Conservation (phyloP, 371 early-diverging fungal species). For the Mortierella sp. region DNA sequence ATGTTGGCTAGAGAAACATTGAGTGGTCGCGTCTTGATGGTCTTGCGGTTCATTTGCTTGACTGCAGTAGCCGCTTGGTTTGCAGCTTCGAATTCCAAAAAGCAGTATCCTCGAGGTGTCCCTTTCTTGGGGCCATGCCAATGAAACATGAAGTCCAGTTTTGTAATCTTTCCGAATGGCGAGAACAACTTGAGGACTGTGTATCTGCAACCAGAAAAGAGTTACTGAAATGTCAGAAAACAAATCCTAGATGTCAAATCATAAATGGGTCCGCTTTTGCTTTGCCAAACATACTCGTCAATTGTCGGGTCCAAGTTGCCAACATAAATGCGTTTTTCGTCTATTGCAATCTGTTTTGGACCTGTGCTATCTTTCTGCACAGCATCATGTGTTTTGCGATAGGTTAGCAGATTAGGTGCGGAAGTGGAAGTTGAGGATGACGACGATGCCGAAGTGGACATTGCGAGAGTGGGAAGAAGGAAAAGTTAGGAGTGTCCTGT, state of each 20-base stretch:
- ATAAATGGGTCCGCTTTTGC: neutral
- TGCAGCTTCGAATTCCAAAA: conserved; percentile 67
- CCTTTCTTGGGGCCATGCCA: conserved; percentile 71
- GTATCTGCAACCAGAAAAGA: conserved; percentile 56
- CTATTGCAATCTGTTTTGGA: conserved; percentile 12
- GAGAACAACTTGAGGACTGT: conserved; percentile 71
- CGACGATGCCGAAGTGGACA: neutral
- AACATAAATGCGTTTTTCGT: conserved; percentile 67
- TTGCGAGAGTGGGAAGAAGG: too few species aligned
- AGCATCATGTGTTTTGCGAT: conserved; percentile 9
- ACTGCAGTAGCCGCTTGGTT: conserved; percentile 68
- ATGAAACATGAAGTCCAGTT: conserved; percentile 72
- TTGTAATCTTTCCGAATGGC: conserved; percentile 75
- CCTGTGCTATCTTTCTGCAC: neutral
- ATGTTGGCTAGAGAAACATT: conserved; percentile 69
- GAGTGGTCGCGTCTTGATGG: conserved; percentile 62
- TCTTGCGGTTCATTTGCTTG: conserved; percentile 61
- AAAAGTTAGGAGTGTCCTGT: too few species aligned
- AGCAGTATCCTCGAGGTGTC: conserved; percentile 73
- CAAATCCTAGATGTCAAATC: conserved; percentile 2
- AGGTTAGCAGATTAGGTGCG: conserved; percentile 7
- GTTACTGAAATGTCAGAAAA: neutral
- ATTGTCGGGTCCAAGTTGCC: conserved; percentile 70
- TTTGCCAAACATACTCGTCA: conserved; percentile 64
- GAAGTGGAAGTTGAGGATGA: neutral